phyloP scores from a whole-genome alignment of 345 rosid genomes.

The Schrenkiella parvula region DNA sequence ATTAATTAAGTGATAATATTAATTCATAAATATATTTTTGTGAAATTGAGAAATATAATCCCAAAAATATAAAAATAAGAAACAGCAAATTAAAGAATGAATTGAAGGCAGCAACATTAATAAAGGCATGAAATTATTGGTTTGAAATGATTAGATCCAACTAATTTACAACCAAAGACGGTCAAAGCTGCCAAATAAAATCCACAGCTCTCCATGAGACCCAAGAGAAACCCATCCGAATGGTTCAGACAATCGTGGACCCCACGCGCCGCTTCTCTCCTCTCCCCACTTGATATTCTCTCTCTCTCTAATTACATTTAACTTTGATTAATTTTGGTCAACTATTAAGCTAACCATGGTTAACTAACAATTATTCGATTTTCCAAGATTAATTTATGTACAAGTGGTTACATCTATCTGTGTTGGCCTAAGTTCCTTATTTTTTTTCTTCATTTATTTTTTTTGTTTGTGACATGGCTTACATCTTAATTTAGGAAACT shows the following conservation, averaged over 20 bases:
- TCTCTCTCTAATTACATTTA: conserved; percentile 16
- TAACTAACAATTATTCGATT: conserved; percentile 4
- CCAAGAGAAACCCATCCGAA: conserved; percentile 21
- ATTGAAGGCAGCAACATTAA: conserved; percentile 25
- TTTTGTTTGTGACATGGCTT: neutral
- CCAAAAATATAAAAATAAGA: neutral
- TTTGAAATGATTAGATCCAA: conserved; percentile 36
- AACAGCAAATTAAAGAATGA: neutral
- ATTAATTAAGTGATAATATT: neutral
- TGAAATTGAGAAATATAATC: neutral
- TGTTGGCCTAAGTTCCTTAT: neutral
- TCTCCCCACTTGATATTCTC: conserved; percentile 19
- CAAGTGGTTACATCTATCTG: neutral
- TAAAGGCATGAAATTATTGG: conserved; percentile 25
- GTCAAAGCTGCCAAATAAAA: conserved; percentile 36
- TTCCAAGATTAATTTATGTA: neutral
- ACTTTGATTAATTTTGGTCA: conserved; percentile 31
- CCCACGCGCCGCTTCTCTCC: conserved; percentile 34
- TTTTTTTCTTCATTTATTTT: neutral
- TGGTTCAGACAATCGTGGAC: conserved; percentile 34
- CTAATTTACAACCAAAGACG: conserved; percentile 31
- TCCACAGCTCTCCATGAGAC: conserved; percentile 21
- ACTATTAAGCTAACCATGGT: conserved; percentile 32
- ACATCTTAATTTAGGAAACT: neutral
- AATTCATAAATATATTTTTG: neutral